Evolutionary conservation across 2,329 filamentous ascomycete species (phyloP).

Genomic region (Aureobasidium subglaciale): DNA sequence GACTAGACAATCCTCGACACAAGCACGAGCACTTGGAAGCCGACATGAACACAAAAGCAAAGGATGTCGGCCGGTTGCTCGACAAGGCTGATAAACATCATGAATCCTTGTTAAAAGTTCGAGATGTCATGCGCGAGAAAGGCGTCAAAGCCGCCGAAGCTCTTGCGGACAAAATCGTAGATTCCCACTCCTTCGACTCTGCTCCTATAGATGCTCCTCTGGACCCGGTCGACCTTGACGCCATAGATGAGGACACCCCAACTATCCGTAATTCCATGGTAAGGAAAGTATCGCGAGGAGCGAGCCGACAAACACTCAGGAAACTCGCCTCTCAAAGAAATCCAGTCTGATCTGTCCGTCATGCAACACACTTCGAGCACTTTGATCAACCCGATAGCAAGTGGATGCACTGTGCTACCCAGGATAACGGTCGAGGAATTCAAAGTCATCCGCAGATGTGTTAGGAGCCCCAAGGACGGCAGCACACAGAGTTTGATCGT

Average conservation of each 20-base stretch:
- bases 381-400: too few relatives aligned
- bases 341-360: too few relatives aligned
- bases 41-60: not conserved
- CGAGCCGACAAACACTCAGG: too few relatives aligned
- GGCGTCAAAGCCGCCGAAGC: not conserved
- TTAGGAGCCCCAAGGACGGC: too few relatives aligned
- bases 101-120: not conserved
- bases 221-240: conserved; percentile 1
- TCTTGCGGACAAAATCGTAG: not conserved
- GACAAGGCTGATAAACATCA: not conserved
- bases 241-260: not conserved
- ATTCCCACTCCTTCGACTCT: not conserved
- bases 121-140: not conserved
- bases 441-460: too few relatives aligned
- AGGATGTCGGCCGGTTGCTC: not conserved
- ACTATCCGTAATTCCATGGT: not conserved
- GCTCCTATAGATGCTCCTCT: not conserved
- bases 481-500: too few relatives aligned
- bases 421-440: too few relatives aligned
- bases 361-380: too few relatives aligned
- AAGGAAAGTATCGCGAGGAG: too few relatives aligned
- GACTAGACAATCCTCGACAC: not conserved
- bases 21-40: not conserved
- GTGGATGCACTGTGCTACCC: too few relatives aligned
- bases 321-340: too few relatives aligned